Evolutionary conservation across 139 green algal genomes (phyloP), one percentile per base, ranked within the genome.

Genomic region (Tetraselmis striata): DNA sequence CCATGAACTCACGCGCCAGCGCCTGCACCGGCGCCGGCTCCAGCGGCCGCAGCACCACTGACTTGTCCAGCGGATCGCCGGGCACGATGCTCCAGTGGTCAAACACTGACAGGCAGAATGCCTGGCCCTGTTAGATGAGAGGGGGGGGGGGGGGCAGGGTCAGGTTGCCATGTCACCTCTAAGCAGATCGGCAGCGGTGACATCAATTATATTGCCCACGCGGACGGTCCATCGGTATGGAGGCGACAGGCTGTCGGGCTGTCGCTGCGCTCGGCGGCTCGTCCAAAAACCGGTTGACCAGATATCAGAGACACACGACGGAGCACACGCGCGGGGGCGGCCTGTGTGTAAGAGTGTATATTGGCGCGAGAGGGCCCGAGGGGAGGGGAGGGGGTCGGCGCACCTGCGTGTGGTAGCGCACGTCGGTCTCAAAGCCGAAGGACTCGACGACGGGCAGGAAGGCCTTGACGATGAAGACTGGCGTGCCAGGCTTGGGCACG

Each of bases 351-450:
- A n/a, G n/a, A n/a, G n/a, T n/a, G n/a, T n/a, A n/a, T n/a, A n/a
- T n/a, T n/a, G n/a, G n/a, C n/a, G n/a, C n/a, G n/a, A n/a, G n/a
- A n/a, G n/a, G n/a, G n/a, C n/a, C n/a, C n/a, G n/a, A n/a, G n/a
- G n/a, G n/a, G n/a, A n/a, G n/a, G n/a, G n/a, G n/a, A n/a, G n/a
- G n/a, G n/a, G n/a, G n/a, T n/a, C 58, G 58, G 22, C 58, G 18
- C 59, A 84, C 86, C 89, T 97, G 93, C 59, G 97, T 99, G 89
- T 98, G 95, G 84, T 98, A 98, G 27, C 97, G 87, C 77, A 99
- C 85, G 88, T 99, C 97, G 0, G 97, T 99, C 89, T 99, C 97
- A 82, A 99, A 99, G 22, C 97, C 97, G 82, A 99, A 99, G 78
- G 84, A 93, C 90, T 99, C 97, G 0, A 98, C 91, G 0, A 97